Base-by-base conservation (phyloP, 345 rosid species). In the Ricinus communis region DNA sequence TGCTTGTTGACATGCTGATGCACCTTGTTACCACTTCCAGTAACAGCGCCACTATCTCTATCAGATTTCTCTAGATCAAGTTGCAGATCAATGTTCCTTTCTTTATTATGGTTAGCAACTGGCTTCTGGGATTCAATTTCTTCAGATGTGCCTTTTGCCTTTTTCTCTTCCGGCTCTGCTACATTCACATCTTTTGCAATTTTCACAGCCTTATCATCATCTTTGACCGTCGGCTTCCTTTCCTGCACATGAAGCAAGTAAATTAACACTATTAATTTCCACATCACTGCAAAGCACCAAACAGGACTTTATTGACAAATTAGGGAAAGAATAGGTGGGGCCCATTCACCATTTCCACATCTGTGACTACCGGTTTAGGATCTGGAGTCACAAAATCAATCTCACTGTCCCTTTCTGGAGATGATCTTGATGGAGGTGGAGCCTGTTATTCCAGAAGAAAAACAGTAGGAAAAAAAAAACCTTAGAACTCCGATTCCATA, bases 41-140 rank as follows among this genome's bases (percentile, higher is more conserved):
- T 57, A 60, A 57, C 68, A 28, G 50, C 55, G 21, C 72, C 80
- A 71, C 71, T 55, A 40, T 80, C 87, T 68, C 79, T 85, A 75
- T 90, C 98, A 82, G 87, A 68, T 80, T 83, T 96, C 71, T 89
- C 97, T 81, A 89, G 75, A 82, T 92, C 96, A 62, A 89, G 84
- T 67, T 89, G 89, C 41, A 92, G 94, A 70, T 89, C 95, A 64
- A 84, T 77, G 38, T 72, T 82, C 77, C 85, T 87, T 71, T 89
- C 97, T 74, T 72, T 82, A 46, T 15, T 70, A 60, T 68, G 41
- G 40, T 10, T 68, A 53, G 72, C 53, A 47, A 15, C 63, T 19
- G 83, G 76, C 74, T 89, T 90, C 24, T 70, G 90, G 51, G 81
- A 64, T 47, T 88, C 97, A 55, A 70, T 71, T 71, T 83, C 90